phyloP scores from a whole-genome alignment of 2,329 filamentous ascomycete genomes.

The Colletotrichum lini region DNA sequence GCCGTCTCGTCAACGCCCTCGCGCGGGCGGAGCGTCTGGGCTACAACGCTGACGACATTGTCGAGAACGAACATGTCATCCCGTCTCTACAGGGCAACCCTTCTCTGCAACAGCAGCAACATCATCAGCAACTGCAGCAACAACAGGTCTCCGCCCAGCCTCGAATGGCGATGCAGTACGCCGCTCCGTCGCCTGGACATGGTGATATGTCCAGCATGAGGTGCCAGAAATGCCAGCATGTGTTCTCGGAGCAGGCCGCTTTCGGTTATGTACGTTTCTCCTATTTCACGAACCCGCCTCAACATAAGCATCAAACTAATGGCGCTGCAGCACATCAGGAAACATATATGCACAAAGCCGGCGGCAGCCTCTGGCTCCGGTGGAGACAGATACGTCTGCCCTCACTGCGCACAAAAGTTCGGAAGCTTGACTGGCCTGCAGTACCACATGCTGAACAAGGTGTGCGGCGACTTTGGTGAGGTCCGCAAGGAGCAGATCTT shows the following conservation, averaged over 20 bases:
- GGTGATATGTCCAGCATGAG: constrained; percentile 19
- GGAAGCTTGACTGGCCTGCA: constrained; percentile 56
- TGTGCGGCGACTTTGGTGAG: constrained; percentile 61
- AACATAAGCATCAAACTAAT: constrained; percentile 5
- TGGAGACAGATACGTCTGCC: constrained; percentile 52
- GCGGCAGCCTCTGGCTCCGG: constrained; percentile 21
- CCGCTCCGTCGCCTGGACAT: constrained; percentile 18
- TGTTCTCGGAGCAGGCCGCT: constrained; percentile 35
- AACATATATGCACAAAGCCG: constrained; percentile 51
- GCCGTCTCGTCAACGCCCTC: constrained; percentile 69
- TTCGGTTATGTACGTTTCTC: constrained; percentile 37
- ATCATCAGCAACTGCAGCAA: neutral
- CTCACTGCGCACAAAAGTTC: constrained; percentile 63
- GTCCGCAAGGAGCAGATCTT: constrained; percentile 4
- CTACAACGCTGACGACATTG: constrained; percentile 66
- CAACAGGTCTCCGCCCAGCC: neutral
- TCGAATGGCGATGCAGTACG: neutral
- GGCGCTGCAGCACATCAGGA: constrained; percentile 52
- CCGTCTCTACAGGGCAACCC: constrained; percentile 42
- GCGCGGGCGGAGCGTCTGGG: constrained; percentile 71
- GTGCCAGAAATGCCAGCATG: constrained; percentile 42
- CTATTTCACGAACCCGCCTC: neutral
- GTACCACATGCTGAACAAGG: constrained; percentile 61
- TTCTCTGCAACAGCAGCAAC: constrained; percentile 21
- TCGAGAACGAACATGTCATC: constrained; percentile 62